Base-by-base conservation (phyloP, 352 stramenopile species). In the Phytophthora quininea region DNA sequence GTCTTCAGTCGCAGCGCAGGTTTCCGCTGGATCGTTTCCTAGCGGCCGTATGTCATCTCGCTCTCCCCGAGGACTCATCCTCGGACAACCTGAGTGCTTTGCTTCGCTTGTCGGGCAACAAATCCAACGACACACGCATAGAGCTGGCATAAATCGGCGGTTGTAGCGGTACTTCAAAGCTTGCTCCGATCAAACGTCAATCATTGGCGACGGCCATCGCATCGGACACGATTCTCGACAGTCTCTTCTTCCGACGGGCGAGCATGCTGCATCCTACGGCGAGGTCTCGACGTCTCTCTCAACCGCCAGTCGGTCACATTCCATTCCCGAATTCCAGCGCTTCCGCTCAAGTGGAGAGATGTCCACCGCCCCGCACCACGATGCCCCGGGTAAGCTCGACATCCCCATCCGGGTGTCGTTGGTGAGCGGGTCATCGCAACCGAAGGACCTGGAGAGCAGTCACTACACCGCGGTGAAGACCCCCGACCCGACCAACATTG, bases 391-490 rank as follows among this genome's bases (percentile, higher is more conserved):
- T 29, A 53, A 53, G 27, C 35, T 58, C 15, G 52, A 58, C n/a
- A 33, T 61, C 3, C 42, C 42, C 27, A 29, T 38, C 27, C 67
- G 67, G 27, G 35, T 63, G 8, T 74, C 67, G 55, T 69, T 67
- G 46, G 19, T 74, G 10, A 74, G 67, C 60, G 60, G 59, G 5
- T 33, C 55, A 9, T 69, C 60, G 3, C 35, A 54, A 11, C 32
- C 57, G 10, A 67, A 73, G 45, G 58, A 58, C 15, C 32, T 42
- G 27, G 50, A 56, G 15, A 32, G 33, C 24, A 56, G n/a, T 56
- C 49, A 56, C 12, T 74, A 67, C 52, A 42, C 32, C 1, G 48
- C 57, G 33, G 37, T 47, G 37, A 69, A 74, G 60, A 74, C 67
- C n/a, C 64, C 64, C 12, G 64, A 67, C 50, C 54, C 54, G 15